Conservation (phyloP, 2,329 filamentous ascomycete species). For the Fusarium armeniacum region DNA sequence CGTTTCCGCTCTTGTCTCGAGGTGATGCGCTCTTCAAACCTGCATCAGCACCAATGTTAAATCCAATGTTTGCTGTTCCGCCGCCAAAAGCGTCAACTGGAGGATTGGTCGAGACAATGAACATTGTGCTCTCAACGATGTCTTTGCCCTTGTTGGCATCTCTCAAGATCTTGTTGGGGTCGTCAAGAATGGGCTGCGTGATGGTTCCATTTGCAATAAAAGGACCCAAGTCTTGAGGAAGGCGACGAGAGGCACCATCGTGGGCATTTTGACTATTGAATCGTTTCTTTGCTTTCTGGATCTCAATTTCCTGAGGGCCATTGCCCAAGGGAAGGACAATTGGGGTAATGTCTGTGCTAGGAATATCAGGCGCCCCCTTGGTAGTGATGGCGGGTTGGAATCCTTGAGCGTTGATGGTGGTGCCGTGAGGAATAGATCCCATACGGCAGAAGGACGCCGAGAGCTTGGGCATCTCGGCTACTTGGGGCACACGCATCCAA, state of each 20-base stretch:
- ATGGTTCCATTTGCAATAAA: neutral
- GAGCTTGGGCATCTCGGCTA: neutral
- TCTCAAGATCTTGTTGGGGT: neutral
- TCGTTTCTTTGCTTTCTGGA: too few relatives aligned
- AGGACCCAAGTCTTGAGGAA: neutral
- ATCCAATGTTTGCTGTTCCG: conserved; percentile 4
- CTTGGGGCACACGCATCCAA: conserved; percentile 1
- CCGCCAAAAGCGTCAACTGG: neutral
- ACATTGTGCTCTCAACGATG: neutral
- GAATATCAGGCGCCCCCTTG: neutral
- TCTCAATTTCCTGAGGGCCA: too few relatives aligned
- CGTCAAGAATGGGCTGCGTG: neutral
- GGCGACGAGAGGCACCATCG: neutral
- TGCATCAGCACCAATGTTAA: neutral
- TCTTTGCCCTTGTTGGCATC: neutral
- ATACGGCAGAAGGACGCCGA: neutral
- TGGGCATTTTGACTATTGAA: neutral
- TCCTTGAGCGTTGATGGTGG: conserved; percentile 1
- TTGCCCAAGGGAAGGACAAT: neutral
- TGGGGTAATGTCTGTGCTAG: neutral
- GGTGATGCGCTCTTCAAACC: too few relatives aligned
- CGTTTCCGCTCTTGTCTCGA: neutral
- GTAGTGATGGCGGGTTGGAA: neutral
- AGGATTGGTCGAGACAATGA: neutral
- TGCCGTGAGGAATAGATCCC: conserved; percentile 8